Percentiles rank a stretch among this genome's conserved stretches.
Evolutionary conservation across 257 asterid species (phyloP).

Genomic region (Lycium ferocissimum): DNA sequence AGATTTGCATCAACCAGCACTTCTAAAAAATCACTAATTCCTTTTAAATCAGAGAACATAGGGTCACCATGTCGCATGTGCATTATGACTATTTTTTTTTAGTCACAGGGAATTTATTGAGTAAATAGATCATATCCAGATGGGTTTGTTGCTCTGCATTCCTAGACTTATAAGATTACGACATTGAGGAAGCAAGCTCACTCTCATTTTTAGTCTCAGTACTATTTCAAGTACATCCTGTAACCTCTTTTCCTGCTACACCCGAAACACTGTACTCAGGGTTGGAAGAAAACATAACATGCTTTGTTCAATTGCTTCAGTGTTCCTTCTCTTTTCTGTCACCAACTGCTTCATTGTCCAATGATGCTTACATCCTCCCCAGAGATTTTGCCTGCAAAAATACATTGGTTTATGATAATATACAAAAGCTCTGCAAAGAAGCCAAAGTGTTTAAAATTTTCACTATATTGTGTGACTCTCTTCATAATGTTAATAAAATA

Average conservation of each 20-base stretch:
- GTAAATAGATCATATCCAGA: no score
- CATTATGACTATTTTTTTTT: no score
- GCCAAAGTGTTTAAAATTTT: slow-evolving; percentile 2
- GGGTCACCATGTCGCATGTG: no score
- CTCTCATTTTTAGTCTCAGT: not conserved
- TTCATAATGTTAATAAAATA: not conserved
- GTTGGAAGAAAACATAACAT: slow-evolving; percentile 18
- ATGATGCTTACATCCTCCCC: not conserved
- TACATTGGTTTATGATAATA: not conserved
- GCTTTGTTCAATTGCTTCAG: not conserved
- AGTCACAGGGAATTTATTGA: no score
- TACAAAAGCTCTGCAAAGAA: slow-evolving; percentile 7
- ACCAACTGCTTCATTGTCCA: not conserved
- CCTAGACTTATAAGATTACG: no score
- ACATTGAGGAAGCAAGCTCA: no score
- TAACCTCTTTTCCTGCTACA: not conserved
- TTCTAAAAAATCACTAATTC: no score
- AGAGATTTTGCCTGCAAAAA: not conserved
- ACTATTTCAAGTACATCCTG: not conserved
- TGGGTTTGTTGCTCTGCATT: no score
- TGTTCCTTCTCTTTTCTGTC: not conserved
- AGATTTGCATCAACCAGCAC: no score
- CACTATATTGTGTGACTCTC: not conserved
- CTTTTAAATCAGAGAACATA: no score
- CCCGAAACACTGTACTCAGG: not conserved